Conservation (phyloP, 192 early-diverging fungal species). For the Coemansia sp. region DNA sequence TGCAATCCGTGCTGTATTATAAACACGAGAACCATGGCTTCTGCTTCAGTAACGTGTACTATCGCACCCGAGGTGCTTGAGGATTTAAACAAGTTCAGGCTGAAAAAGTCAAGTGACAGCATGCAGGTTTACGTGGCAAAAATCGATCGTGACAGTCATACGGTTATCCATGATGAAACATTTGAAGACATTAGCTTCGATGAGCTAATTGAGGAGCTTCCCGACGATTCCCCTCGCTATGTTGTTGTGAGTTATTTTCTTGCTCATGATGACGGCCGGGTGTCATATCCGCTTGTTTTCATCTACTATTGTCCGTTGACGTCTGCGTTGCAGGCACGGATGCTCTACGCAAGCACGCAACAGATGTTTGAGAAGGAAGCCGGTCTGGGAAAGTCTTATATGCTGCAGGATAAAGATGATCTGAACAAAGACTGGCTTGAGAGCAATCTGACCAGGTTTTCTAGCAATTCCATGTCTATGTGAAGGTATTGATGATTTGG, state of each 20-base stretch:
- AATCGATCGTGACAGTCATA: slow-evolving; percentile 55
- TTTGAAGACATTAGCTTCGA: slow-evolving; percentile 54
- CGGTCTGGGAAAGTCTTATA: slow-evolving; percentile 69
- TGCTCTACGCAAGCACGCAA: slow-evolving; percentile 64
- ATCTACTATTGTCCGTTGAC: slow-evolving; percentile 67
- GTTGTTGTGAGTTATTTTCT: slow-evolving; percentile 28
- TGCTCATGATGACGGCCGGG: slow-evolving; percentile 58
- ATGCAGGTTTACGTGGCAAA: slow-evolving; percentile 45
- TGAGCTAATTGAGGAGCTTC: slow-evolving; percentile 63
- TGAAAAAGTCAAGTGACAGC: slow-evolving; percentile 15
- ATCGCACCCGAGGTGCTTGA: slow-evolving; percentile 14
- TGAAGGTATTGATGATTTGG: too few relatives aligned
- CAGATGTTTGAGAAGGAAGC: slow-evolving; percentile 61
- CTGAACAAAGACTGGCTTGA: slow-evolving; percentile 71
- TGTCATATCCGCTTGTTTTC: slow-evolving; percentile 74
- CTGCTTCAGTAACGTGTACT: slow-evolving; percentile 31
- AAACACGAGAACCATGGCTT: not conserved
- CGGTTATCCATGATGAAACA: slow-evolving; percentile 44
- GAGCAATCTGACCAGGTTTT: slow-evolving; percentile 48
- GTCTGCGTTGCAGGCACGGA: slow-evolving; percentile 16
- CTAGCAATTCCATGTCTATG: not conserved
- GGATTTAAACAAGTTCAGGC: slow-evolving; percentile 31
- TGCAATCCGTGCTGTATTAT: not conserved
- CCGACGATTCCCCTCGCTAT: slow-evolving; percentile 68
- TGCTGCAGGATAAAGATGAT: slow-evolving; percentile 67